Evolutionary conservation across 805 yeast genomes (phyloP).

Genomic region (Saccharomycopsis babjevae): DNA sequence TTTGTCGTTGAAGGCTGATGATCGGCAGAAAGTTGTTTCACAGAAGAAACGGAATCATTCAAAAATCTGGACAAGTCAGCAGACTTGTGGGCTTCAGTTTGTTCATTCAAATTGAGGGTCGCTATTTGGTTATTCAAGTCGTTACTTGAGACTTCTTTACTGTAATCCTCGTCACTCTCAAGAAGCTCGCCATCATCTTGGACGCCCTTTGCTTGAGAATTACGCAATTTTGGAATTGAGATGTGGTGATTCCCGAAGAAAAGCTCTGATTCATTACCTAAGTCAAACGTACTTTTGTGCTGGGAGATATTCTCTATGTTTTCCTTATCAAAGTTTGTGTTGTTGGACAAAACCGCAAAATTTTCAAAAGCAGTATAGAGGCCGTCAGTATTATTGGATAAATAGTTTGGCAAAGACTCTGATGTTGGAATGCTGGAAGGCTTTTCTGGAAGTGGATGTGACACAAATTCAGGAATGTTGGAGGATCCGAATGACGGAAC

Average conservation of each 20-base stretch:
- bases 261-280: not conserved
- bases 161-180: not conserved
- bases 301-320: not conserved
- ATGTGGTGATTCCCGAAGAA: not conserved
- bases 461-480: constrained; percentile 1
- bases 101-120: not conserved
- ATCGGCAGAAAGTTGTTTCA: constrained; percentile 1
- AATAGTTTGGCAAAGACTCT: constrained; percentile 7
- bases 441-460: constrained; percentile 18
- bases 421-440: constrained; percentile 13
- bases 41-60: constrained; percentile 7
- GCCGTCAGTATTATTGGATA: not conserved
- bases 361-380: not conserved
- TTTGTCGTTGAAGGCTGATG: not conserved
- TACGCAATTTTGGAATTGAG: constrained; percentile 11
- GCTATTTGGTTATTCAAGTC: not conserved
- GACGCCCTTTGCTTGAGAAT: not conserved
- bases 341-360: not conserved
- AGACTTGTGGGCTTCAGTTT: not conserved
- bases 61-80: constrained; percentile 4
- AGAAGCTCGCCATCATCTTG: constrained; percentile 6
- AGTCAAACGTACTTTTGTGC: not conserved
- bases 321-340: not conserved
- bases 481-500: not conserved
- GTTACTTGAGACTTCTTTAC: not conserved